Evolutionary conservation across 1,284 basidiomycete genomes (phyloP), one percentile per base, ranked within the genome.

Genomic region (Vanrija sp.): DNA sequence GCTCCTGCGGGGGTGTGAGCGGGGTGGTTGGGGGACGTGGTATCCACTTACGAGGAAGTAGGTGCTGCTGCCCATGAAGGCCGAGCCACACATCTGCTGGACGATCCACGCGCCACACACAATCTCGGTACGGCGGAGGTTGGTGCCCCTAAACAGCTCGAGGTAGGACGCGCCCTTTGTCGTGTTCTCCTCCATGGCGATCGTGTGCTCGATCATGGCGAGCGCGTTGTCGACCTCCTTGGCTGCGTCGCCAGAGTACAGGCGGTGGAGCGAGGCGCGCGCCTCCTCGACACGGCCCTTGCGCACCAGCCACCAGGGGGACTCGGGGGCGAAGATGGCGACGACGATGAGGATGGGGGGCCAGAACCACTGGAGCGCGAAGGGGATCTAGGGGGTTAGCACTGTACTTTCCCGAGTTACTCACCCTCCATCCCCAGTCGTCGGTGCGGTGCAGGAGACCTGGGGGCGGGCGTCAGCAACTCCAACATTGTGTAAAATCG

Each of bases 111-210:
- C 12, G 31, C 31, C 31, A 31, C 8, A 9, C 9, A 31, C 35
- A 75, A 61, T 56, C 43, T 71, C 64, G 14, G 78, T 78, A 27
- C 78, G 66, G n/a, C 78, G 66, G 12, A 73, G 62, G 58, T 78
- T 71, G 59, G 66, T 66, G 12, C 75, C 70, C 49, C 65, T 68
- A 73, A 79, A 76, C 50, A 24, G 42, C 24, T 65, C 62, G 10
- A 53, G 20, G 50, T 62, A 65, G 19, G 48, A 48, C 9, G 62
- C 43, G 1, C 60, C 57, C 14, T 51, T 51, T 2, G 47, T 27
- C 38, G 39, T 54, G 20, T 44, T 27, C 45, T 57, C 45, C 50
- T 65, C 62, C 38, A 65, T 45, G 43, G 56, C 64, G 25, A 49
- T 60, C 4, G 64, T 65, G 43, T 64, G 57, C 22, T 48, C 53